phyloP scores from a whole-genome alignment of 1,139 yeast species.

The Taphrina deformans region DNA sequence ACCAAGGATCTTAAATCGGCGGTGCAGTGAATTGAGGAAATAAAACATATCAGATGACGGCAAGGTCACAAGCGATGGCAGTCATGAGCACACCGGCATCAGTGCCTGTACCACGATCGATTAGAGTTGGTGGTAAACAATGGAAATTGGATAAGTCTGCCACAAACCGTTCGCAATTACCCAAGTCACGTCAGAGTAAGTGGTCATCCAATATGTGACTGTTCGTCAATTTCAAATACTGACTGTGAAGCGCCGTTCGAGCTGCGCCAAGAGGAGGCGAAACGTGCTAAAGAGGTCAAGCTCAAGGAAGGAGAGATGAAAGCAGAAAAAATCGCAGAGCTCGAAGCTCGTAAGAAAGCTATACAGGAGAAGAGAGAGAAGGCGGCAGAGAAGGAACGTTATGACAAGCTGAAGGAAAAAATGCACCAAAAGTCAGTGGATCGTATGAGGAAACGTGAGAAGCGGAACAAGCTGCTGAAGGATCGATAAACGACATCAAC shows the following conservation, averaged over 20 bases:
- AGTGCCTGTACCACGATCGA: conserved; percentile 1
- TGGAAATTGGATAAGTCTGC: conserved; percentile 26
- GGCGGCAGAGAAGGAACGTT: conserved; percentile 31
- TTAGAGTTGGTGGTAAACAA: conserved; percentile 28
- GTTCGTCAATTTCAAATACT: background rate
- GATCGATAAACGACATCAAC: conserved; percentile 11
- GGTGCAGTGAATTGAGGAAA: no score
- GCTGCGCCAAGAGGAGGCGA: conserved; percentile 24
- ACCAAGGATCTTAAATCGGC: no score
- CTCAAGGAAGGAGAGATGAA: conserved; percentile 26
- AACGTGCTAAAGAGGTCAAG: conserved; percentile 19
- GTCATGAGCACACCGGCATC: conserved; percentile 14
- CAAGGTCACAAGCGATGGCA: conserved; percentile 23
- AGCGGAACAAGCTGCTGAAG: conserved; percentile 30
- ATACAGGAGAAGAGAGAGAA: conserved; percentile 28
- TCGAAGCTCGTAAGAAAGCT: conserved; percentile 28
- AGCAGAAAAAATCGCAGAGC: conserved; percentile 19
- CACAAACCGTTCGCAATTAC: conserved; percentile 25
- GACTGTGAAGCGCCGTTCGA: conserved; percentile 4
- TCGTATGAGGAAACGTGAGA: conserved; percentile 26
- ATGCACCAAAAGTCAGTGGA: conserved; percentile 33
- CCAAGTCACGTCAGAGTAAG: conserved; percentile 18
- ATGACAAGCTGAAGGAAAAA: conserved; percentile 30
- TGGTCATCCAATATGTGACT: background rate
- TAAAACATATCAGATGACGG: no score